Percentiles rank a stretch among this genome's conserved stretches.
Conservation (phyloP, 2,329 filamentous ascomycete species). For the Fusarium duplospermum region DNA sequence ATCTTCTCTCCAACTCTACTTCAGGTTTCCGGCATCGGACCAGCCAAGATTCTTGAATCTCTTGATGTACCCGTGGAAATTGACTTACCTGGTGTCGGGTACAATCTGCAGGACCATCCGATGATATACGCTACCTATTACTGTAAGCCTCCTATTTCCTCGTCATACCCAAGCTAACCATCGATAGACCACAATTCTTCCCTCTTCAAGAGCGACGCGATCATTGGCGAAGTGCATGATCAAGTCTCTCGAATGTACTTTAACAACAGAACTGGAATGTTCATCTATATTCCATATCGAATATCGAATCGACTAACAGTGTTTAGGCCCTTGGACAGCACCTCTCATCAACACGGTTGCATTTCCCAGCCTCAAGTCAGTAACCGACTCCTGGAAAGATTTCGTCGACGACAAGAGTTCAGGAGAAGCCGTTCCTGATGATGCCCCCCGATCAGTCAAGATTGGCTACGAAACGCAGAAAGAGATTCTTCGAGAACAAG, state of each 20-base stretch:
- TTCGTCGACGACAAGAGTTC: slow-evolving; percentile 9
- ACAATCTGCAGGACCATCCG: slow-evolving; percentile 28
- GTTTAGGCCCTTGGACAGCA: slow-evolving; percentile 22
- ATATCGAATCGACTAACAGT: not conserved
- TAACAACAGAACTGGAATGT: slow-evolving; percentile 11
- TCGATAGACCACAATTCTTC: slow-evolving; percentile 12
- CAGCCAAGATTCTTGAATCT: not conserved
- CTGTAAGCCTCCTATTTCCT: not conserved
- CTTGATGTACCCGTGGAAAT: slow-evolving; percentile 9
- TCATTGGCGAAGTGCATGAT: slow-evolving; percentile 13
- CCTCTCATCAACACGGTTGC: slow-evolving; percentile 24
- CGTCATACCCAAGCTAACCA: not conserved
- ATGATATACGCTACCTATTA: slow-evolving; percentile 19
- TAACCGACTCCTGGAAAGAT: slow-evolving; percentile 3
- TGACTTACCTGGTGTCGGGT: slow-evolving; percentile 16
- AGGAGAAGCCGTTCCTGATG: not conserved
- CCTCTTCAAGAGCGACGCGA: slow-evolving; percentile 12
- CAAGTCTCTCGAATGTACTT: slow-evolving; percentile 15
- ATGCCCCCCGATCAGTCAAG: slow-evolving; percentile 3
- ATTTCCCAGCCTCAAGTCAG: slow-evolving; percentile 8
- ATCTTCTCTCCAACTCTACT: slow-evolving; percentile 21
- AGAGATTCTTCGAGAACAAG: slow-evolving; percentile 1
- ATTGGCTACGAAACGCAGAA: slow-evolving; percentile 19
- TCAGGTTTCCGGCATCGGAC: slow-evolving; percentile 27
- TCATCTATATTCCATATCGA: too few species aligned